Conservation (phyloP, 2,329 filamentous ascomycete genomes). For the Fusarium vanettenii region DNA sequence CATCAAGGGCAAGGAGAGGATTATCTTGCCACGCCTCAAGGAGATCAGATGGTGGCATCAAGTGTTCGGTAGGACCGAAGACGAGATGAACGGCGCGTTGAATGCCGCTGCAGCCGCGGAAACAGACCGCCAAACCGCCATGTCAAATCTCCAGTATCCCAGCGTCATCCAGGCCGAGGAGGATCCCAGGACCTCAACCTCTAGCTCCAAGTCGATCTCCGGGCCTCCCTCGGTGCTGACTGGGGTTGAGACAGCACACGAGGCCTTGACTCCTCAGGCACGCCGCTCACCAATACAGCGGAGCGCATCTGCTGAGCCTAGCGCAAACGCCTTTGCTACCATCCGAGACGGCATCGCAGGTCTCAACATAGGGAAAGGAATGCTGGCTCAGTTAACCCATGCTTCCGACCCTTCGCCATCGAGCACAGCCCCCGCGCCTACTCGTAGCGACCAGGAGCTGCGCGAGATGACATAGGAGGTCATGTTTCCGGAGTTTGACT, state of each 20-base stretch:
- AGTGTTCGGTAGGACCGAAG: constrained; percentile 84
- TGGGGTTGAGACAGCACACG: constrained; percentile 69
- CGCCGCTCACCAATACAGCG: constrained; percentile 53
- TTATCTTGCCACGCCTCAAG: constrained; percentile 81
- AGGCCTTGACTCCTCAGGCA: constrained; percentile 58
- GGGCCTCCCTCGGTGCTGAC: constrained; percentile 66
- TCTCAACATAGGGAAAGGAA: constrained; percentile 60
- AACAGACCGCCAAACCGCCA: constrained; percentile 52
- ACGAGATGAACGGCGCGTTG: constrained; percentile 87
- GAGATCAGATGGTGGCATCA: constrained; percentile 96
- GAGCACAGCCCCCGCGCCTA: constrained; percentile 25
- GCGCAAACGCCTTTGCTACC: constrained; percentile 56
- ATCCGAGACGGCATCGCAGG: constrained; percentile 62
- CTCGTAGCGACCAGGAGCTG: constrained; percentile 56
- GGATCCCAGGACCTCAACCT: constrained; percentile 40
- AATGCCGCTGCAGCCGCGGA: constrained; percentile 66
- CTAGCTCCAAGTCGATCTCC: constrained; percentile 52
- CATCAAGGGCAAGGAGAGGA: constrained; percentile 80
- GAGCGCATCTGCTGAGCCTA: constrained; percentile 58
- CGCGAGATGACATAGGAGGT: constrained; percentile 60
- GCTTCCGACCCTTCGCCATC: constrained; percentile 38
- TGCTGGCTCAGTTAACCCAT: constrained; percentile 51
- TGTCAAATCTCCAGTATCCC: constrained; percentile 49
- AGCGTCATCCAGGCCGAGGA: constrained; percentile 42
- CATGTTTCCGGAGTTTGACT: constrained; percentile 49